These are phyloP conservation scores for Cucumis hystrix DNA, from an alignment of 306 rosid genomes.

Conservation along the genomic window DNA sequence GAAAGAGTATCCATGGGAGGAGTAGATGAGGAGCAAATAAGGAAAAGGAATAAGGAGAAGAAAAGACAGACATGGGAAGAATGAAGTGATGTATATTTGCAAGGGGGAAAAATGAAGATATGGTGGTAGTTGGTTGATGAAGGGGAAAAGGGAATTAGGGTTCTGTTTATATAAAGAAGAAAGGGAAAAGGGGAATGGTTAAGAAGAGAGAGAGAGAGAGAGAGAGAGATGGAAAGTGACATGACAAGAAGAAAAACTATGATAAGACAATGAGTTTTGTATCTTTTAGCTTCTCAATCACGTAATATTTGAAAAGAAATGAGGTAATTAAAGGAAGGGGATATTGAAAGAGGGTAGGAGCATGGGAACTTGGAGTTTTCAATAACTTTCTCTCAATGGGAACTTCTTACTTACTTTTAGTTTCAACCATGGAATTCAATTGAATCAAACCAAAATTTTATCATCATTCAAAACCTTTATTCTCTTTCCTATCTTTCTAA, in stretches of 20 bases:
- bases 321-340: background rate
- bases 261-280: background rate
- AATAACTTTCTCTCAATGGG: background rate
- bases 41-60: background rate
- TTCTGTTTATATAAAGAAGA: background rate
- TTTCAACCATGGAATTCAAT: background rate
- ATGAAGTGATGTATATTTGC: background rate
- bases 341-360: background rate
- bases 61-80: background rate
- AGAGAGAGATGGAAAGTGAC: background rate
- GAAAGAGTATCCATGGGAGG: background rate
- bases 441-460: too few species aligned
- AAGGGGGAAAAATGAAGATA: background rate
- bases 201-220: background rate
- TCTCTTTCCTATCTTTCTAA: too few species aligned
- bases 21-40: background rate
- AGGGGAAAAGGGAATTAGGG: background rate
- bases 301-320: background rate
- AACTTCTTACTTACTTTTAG: background rate
- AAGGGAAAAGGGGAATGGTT: background rate
- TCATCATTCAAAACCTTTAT: too few species aligned
- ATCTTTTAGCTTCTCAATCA: slow-evolving; percentile 2
- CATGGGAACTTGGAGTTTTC: background rate
- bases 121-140: background rate
- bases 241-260: background rate